Evolutionary conservation across 2,329 filamentous ascomycete species (phyloP).

Genomic region (Sporothrix brunneoviolacea): DNA sequence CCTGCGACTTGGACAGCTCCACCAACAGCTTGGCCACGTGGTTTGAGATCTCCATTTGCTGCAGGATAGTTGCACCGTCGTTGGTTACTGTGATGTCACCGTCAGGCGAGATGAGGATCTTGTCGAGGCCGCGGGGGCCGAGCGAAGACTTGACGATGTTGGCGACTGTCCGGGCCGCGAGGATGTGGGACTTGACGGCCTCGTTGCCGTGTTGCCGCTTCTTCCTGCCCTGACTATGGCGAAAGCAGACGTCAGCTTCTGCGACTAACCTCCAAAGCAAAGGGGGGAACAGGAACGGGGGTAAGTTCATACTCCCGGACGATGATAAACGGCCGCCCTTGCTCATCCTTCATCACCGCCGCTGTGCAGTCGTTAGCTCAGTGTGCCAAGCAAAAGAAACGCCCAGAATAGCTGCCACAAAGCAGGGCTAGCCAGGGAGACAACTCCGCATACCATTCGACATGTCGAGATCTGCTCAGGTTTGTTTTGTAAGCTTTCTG

Average conservation of each 20-base stretch:
- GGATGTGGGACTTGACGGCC: conserved; percentile 95
- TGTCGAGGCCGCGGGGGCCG: conserved; percentile 92
- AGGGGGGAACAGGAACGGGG: conserved; percentile 2
- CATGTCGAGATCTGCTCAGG: conserved; percentile 64
- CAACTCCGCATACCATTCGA: conserved; percentile 60
- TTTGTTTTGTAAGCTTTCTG: conserved; percentile 20
- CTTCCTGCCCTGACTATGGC: conserved; percentile 82
- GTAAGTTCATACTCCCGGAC: conserved; percentile 74
- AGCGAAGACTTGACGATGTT: conserved; percentile 97
- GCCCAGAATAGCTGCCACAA: conserved; percentile 17
- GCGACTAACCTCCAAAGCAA: neutral
- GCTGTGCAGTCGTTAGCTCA: conserved; percentile 34
- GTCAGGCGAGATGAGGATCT: conserved; percentile 97
- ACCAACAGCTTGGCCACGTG: conserved; percentile 96
- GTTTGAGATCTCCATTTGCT: conserved; percentile 98
- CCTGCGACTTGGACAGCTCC: conserved; percentile 95
- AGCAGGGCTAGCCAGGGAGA: neutral
- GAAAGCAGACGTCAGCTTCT: neutral
- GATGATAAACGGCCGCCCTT: conserved; percentile 94
- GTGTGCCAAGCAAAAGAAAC: neutral
- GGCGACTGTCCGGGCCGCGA: conserved; percentile 90
- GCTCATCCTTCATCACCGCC: conserved; percentile 88
- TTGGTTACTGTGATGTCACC: conserved; percentile 99
- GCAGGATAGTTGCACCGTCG: conserved; percentile 94
- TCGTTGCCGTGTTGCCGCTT: conserved; percentile 95